phyloP scores from a whole-genome alignment of 2,329 filamentous ascomycete species.

The Exophiala aquamarina region DNA sequence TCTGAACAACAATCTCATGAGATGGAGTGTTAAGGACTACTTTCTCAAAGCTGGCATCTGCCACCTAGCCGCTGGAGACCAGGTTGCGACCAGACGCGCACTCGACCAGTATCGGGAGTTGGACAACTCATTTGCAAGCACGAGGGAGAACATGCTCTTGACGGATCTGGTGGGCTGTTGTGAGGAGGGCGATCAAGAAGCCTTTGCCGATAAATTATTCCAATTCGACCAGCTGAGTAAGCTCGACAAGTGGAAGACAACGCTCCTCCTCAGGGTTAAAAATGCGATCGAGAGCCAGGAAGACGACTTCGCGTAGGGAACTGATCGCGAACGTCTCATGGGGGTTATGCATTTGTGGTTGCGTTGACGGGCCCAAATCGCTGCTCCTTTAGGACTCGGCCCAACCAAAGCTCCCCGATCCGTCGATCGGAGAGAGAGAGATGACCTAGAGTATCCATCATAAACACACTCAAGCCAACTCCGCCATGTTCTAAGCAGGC shows the following conservation, averaged over 20 bases:
- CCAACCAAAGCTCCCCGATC: too few relatives aligned
- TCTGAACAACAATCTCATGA: constrained; percentile 88
- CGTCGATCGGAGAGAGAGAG: too few relatives aligned
- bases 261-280: constrained; percentile 79
- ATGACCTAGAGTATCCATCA: too few relatives aligned
- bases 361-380: too few relatives aligned
- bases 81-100: constrained; percentile 75
- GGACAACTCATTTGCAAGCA: constrained; percentile 73
- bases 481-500: too few relatives aligned
- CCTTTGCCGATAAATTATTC: constrained; percentile 82
- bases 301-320: constrained; percentile 64
- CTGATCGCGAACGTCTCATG: too few relatives aligned
- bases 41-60: constrained; percentile 92
- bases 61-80: constrained; percentile 73
- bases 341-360: too few relatives aligned
- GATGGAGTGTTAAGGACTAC: constrained; percentile 93
- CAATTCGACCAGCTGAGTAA: constrained; percentile 90
- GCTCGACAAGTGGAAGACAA: constrained; percentile 96
- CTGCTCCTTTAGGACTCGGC: too few relatives aligned
- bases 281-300: constrained; percentile 71
- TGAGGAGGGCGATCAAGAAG: constrained; percentile 75
- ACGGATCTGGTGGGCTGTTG: constrained; percentile 73
- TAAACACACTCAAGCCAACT: too few relatives aligned
- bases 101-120: constrained; percentile 79
- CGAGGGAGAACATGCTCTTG: constrained; percentile 79